Evolutionary conservation across 2,329 filamentous ascomycete species (phyloP).

Genomic region (Geoglossum cookeanum): DNA sequence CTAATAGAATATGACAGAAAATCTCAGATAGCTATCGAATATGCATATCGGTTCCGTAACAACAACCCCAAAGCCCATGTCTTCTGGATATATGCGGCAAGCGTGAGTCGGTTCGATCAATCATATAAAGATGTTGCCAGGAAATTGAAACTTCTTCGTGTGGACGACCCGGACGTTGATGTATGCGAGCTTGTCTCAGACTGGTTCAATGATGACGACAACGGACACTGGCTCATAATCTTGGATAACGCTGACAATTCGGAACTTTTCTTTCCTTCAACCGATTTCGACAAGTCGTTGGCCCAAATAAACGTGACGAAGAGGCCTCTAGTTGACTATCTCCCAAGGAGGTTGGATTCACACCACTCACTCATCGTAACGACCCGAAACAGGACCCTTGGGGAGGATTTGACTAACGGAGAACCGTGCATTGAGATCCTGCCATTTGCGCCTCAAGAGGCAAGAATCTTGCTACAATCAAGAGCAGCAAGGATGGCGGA

Average conservation of each 20-base stretch:
- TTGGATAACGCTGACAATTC: constrained; percentile 12
- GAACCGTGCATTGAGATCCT: too few species aligned
- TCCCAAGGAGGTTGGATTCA: too few species aligned
- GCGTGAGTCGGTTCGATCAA: constrained; percentile 5
- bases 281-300: too few species aligned
- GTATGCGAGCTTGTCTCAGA: constrained; percentile 4
- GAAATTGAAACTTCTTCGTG: constrained; percentile 5
- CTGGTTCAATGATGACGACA: constrained; percentile 4
- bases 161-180: constrained; percentile 5
- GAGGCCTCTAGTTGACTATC: too few species aligned
- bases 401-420: too few species aligned
- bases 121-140: constrained; percentile 10
- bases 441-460: too few species aligned
- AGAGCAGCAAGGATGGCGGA: neutral
- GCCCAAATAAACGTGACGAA: too few species aligned
- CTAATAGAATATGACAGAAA: constrained; percentile 5
- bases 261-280: constrained; percentile 5
- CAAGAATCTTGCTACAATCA: neutral
- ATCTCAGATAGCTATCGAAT: constrained; percentile 11
- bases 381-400: too few species aligned
- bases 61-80: constrained; percentile 6
- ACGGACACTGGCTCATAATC: constrained; percentile 10
- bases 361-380: too few species aligned
- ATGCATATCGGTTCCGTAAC: constrained; percentile 7
- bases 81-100: constrained; percentile 10